phyloP scores from a whole-genome alignment of 805 yeast species.

The Wickerhamiella alocasiicola region DNA sequence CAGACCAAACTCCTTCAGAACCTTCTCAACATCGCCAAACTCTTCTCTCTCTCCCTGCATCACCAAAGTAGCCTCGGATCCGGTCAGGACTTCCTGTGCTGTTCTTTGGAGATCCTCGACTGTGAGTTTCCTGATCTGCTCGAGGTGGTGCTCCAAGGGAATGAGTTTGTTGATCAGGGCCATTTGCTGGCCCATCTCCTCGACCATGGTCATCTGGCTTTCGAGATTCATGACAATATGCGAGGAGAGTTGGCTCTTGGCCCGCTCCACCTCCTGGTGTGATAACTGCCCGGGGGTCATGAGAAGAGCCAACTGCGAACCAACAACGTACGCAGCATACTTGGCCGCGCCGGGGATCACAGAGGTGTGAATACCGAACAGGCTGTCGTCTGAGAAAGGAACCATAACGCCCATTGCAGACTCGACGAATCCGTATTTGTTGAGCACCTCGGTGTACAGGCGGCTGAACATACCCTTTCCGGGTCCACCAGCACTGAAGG shows the following conservation, averaged over 20 bases:
- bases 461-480: conserved; percentile 98
- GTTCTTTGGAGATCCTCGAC: conserved; percentile 57
- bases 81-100: conserved; percentile 63
- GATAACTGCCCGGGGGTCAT: conserved; percentile 50
- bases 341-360: conserved; percentile 81
- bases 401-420: conserved; percentile 81
- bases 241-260: conserved; percentile 82
- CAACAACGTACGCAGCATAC: conserved; percentile 67
- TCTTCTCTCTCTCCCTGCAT: conserved; percentile 77
- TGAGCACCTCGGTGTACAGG: conserved; percentile 78
- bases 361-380: conserved; percentile 78
- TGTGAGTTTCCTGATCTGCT: conserved; percentile 55
- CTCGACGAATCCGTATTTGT: conserved; percentile 84
- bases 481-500: conserved; percentile 97
- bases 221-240: conserved; percentile 87
- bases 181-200: conserved; percentile 90
- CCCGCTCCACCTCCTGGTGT: conserved; percentile 66
- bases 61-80: conserved; percentile 73
- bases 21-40: conserved; percentile 71
- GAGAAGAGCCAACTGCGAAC: conserved; percentile 44
- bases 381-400: conserved; percentile 78
- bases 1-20: conserved; percentile 58
- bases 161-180: conserved; percentile 70
- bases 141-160: conserved; percentile 69
- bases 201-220: conserved; percentile 83